Conservation (phyloP, 163 green algal genomes). For the Scenedesmus sp. region DNA sequence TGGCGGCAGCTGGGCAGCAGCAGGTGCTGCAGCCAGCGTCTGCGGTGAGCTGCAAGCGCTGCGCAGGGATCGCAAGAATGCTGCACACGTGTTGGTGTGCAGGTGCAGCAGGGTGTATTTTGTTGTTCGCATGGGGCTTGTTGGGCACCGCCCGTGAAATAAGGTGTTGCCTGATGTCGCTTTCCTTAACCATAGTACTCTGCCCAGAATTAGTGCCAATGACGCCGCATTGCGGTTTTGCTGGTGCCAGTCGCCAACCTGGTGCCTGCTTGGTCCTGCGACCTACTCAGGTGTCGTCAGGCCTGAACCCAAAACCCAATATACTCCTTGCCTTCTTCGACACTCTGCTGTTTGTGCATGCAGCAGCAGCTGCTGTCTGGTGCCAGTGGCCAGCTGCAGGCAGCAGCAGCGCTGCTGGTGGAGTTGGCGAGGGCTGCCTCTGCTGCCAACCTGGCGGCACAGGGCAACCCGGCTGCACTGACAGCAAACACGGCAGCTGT, state of each 20-base stretch:
- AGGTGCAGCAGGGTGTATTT: too few species aligned
- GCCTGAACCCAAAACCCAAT: too few species aligned
- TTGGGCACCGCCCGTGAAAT: too few species aligned
- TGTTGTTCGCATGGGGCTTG: too few species aligned
- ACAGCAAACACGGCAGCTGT: conserved; percentile 37
- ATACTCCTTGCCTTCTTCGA: not conserved
- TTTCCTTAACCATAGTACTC: too few species aligned
- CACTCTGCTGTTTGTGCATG: not conserved
- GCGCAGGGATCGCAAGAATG: not conserved
- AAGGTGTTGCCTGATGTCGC: too few species aligned
- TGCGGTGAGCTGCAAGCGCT: not conserved
- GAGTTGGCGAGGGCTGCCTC: conserved; percentile 41
- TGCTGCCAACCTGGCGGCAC: not conserved
- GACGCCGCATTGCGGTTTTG: too few species aligned
- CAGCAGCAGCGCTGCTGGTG: conserved; percentile 37
- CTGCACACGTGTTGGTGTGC: not conserved
- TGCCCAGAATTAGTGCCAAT: too few species aligned
- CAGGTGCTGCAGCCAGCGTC: not conserved
- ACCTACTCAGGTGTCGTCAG: too few species aligned
- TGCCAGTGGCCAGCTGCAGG: conserved; percentile 18
- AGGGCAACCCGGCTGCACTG: conserved; percentile 14
- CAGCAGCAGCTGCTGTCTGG: conserved; percentile 21
- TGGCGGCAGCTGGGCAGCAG: conserved; percentile 3
- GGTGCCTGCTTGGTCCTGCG: not conserved
- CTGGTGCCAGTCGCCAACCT: too few species aligned